Conservation (phyloP, 345 rosid genomes). For the Gossypium rotundifolium region DNA sequence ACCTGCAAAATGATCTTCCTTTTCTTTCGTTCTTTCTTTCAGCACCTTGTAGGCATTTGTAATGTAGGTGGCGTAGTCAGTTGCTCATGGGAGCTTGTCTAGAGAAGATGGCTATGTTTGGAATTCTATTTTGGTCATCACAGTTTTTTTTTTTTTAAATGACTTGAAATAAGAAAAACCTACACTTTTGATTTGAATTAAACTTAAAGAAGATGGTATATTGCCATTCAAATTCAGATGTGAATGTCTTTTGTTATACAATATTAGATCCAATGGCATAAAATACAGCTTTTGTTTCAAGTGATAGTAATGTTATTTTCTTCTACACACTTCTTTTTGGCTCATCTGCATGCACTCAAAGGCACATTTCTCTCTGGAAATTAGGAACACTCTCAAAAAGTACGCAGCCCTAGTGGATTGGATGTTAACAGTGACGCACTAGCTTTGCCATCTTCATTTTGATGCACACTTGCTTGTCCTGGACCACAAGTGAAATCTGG, state of each 20-base stretch:
- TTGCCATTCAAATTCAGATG: neutral
- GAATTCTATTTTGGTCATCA: neutral
- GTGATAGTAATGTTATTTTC: neutral
- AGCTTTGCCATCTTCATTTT: neutral
- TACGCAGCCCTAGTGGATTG: neutral
- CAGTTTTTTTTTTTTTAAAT: neutral
- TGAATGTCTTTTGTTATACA: neutral
- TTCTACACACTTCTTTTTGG: neutral
- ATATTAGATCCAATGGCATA: neutral
- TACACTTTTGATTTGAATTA: neutral
- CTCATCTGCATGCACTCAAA: neutral
- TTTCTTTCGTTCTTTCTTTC: neutral
- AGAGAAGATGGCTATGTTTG: neutral
- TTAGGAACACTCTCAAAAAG: neutral
- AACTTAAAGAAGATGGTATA: neutral
- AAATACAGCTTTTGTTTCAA: neutral
- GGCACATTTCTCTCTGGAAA: neutral
- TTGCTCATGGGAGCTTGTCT: neutral
- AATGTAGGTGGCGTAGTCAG: neutral
- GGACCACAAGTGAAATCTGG: conserved; percentile 3
- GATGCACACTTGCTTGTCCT: neutral
- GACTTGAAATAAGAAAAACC: neutral
- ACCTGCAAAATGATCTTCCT: conserved; percentile 26
- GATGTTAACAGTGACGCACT: neutral
- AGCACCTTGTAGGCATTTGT: neutral